Base-by-base conservation (phyloP, 1,284 basidiomycete genomes). In the Lentinula novae-zelandiae region DNA sequence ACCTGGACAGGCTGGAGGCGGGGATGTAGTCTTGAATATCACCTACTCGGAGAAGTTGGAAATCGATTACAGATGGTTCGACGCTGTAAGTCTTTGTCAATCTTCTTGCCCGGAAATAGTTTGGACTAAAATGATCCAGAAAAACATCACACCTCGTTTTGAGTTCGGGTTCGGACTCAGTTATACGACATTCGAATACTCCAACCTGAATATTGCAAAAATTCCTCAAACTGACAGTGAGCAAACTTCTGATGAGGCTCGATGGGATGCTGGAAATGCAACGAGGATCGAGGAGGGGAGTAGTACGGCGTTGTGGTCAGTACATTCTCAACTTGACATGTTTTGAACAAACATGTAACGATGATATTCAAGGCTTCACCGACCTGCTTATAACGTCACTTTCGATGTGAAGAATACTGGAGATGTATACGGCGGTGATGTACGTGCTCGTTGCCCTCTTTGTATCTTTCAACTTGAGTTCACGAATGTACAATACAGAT, bases 121-220 rank as follows among this genome's bases (percentile, higher is more conserved):
- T 50, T 31, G 5, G 40, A 39, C 10, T 22, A 40, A 2, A 12
- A 46, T 27, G n/a, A 51, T 50, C 9, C 48, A 80, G 77, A 72
- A 76, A 67, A 78, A 82, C 61, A 84, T 89, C 63, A 75, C 77
- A 17, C 85, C 86, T 39, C 82, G 85, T 38, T 89, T 81, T 70
- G 87, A 89, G 68, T 95, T 95, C 70, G 93, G 93, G 0, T 93
- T 85, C 71, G 93, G 93, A 0, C 73, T 96, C 66, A 91, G 87
- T 61, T 96, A 96, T 76, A 90, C 94, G 39, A 81, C 75, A 0
- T 97, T 96, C 72, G 74, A 81, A 36, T 92, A 91, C 69, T 82
- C 78, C 31, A 72, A 79, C 20, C 72, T 94, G 5, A 63, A 71
- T 0, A 73, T 90, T 34, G 69, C 65, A 3, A 72, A 72, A 53